Base-by-base conservation (phyloP, 2,329 filamentous ascomycete genomes). In the Metarhizium robertsii region DNA sequence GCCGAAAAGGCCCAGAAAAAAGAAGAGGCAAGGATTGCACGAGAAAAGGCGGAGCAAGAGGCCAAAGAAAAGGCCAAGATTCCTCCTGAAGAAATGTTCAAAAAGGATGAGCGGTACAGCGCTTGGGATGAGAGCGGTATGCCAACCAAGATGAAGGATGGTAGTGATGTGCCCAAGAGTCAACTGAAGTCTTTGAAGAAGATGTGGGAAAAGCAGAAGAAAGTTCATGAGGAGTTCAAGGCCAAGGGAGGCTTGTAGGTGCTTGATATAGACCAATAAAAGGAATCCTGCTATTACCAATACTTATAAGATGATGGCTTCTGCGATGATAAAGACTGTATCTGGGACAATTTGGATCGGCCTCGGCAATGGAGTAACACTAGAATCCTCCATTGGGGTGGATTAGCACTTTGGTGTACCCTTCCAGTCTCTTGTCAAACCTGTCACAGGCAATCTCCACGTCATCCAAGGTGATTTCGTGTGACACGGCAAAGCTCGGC, bases 171-270 rank as follows among this genome's bases (percentile, higher is more conserved):
- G 42, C 81, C 88, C 4, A 96, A 96, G 77, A 87, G 80, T 57
- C 81, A 84, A 66, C 66, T 74, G 52, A 96, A 96, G 79, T 92
- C 90, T 75, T 70, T 96, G 62, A 85, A 79, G 73, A 96, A 96
- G 77, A 86, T 90, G 55, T 95, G 89, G 89, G 88, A 95, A 63
- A 85, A 79, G 67, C 92, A 96, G 75, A 94, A 91, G 78, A 95
- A 92, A 79, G 69, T 81, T 57, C 86, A 92, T 68, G 86, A 92
- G 60, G 83, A 85, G 32, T 53, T 61, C 11, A 59, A 61, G 45
- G 59, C 57, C 16, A 61, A 58, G 45, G 57, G 60, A 10, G 60
- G 53, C 20, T 50, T 58, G 48, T 55, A 54, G 46, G 20, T 25
- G 50, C 29, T 40, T 7, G 13, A 40, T 13, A 40, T 40, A 45